A percentile compares a stretch with the other conserved stretches of the same genome.
These are phyloP conservation scores for Fusarium floridanum DNA, from an alignment of 2,329 filamentous ascomycete genomes.

Conservation along the genomic window DNA sequence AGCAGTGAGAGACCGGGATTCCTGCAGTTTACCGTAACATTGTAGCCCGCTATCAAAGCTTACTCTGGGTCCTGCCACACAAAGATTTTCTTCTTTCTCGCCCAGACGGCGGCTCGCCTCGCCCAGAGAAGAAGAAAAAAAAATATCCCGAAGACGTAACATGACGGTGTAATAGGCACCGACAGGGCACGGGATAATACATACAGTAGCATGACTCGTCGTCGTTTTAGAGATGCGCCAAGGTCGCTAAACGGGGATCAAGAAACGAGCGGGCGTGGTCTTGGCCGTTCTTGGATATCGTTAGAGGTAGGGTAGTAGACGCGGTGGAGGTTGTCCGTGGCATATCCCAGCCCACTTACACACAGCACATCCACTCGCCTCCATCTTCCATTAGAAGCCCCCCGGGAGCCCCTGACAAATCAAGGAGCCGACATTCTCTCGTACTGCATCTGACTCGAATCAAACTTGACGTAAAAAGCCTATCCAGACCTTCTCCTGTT, in stretches of 20 bases:
- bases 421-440: conserved; percentile 5
- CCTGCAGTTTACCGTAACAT: neutral
- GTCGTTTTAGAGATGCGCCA: conserved; percentile 28
- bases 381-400: neutral
- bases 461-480: conserved; percentile 4
- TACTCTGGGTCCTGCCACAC: neutral
- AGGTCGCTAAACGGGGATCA: conserved; percentile 18
- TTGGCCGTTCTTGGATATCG: neutral
- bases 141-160: neutral
- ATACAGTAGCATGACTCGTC: conserved; percentile 9
- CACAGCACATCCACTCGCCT: neutral
- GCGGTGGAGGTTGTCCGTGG: conserved; percentile 5
- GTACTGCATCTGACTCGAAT: conserved; percentile 7
- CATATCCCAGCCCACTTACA: conserved; percentile 6
- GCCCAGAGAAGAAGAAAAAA: neutral
- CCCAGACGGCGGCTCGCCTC: neutral
- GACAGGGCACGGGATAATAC: neutral
- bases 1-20: neutral
- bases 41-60: neutral
- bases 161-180: neutral
- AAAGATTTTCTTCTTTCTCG: neutral
- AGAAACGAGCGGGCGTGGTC: neutral
- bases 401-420: conserved; percentile 2
- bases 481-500: conserved; percentile 1
- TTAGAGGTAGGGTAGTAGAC: neutral